Evolutionary conservation across 2,329 filamentous ascomycete species (phyloP).

Genomic region (Neobulgaria alba): DNA sequence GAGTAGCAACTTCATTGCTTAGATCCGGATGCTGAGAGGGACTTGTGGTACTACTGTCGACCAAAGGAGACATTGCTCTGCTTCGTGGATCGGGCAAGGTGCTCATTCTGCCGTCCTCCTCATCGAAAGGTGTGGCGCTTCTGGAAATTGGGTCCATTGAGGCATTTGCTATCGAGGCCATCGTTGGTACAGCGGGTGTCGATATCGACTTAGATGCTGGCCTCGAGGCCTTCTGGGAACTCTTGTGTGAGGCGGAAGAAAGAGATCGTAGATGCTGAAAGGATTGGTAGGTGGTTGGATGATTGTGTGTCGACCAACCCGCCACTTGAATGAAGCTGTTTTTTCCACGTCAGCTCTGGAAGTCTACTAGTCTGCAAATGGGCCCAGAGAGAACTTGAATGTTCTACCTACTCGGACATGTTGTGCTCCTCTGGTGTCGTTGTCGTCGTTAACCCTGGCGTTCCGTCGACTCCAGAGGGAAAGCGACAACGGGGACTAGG

Average conservation of each 20-base stretch:
- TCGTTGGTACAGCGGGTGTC: slow-evolving; percentile 32
- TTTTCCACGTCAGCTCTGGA: slow-evolving; percentile 1
- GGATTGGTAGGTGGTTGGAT: slow-evolving; percentile 32
- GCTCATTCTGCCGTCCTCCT: slow-evolving; percentile 54
- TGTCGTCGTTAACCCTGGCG: neutral
- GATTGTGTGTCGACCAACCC: slow-evolving; percentile 40
- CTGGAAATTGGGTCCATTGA: slow-evolving; percentile 17
- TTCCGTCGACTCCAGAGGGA: too few relatives aligned
- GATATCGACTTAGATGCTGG: slow-evolving; percentile 31
- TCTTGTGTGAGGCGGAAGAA: slow-evolving; percentile 40
- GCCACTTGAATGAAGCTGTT: slow-evolving; percentile 45
- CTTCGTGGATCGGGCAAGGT: slow-evolving; percentile 59
- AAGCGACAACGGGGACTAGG: too few relatives aligned
- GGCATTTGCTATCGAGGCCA: slow-evolving; percentile 27
- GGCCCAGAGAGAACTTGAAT: neutral
- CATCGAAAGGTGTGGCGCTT: slow-evolving; percentile 32
- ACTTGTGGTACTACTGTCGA: slow-evolving; percentile 28
- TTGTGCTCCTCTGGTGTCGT: neutral
- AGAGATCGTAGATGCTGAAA: slow-evolving; percentile 46
- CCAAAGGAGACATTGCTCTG: slow-evolving; percentile 40
- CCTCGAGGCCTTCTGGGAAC: slow-evolving; percentile 27
- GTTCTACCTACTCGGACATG: slow-evolving; percentile 13
- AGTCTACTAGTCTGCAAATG: too few relatives aligned
- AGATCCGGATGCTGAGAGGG: slow-evolving; percentile 45
- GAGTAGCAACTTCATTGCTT: slow-evolving; percentile 69